phyloP scores from a whole-genome alignment of 306 rosid species.

The Cicer chorassanicum region DNA sequence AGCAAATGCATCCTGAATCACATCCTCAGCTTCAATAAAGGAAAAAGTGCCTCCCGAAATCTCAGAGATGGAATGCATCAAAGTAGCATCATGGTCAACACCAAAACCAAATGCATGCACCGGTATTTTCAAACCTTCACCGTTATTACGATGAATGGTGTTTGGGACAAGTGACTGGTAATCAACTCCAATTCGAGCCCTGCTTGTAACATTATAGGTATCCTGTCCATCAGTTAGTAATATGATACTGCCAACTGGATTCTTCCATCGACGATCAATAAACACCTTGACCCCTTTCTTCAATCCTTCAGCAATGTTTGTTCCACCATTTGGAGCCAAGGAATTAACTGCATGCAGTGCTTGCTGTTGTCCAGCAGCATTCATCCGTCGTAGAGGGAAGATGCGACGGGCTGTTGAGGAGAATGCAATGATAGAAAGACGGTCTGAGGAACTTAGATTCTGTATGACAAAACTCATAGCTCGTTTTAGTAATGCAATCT shows the following conservation, averaged over 20 bases:
- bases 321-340: constrained; percentile 74
- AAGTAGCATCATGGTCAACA: constrained; percentile 78
- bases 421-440: constrained; percentile 85
- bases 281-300: constrained; percentile 86
- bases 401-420: constrained; percentile 84
- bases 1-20: constrained; percentile 97
- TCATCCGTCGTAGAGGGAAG: constrained; percentile 85
- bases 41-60: constrained; percentile 95
- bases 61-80: constrained; percentile 87
- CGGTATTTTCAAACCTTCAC: constrained; percentile 67
- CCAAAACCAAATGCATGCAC: constrained; percentile 96
- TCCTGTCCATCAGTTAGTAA: constrained; percentile 94
- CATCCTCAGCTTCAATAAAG: constrained; percentile 82
- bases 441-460: constrained; percentile 81
- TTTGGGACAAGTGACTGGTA: constrained; percentile 71
- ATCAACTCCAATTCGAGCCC: constrained; percentile 46
- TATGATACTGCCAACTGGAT: constrained; percentile 88
- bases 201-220: constrained; percentile 55
- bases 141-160: constrained; percentile 58
- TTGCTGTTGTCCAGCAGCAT: constrained; percentile 73
- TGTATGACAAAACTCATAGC: constrained; percentile 96
- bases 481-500: constrained; percentile 80
- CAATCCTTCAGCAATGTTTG: constrained; percentile 86
- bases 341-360: constrained; percentile 81
- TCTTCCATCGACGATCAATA: constrained; percentile 76